Conservation (phyloP, 2,329 filamentous ascomycete genomes). For the Trichothecium roseum region DNA sequence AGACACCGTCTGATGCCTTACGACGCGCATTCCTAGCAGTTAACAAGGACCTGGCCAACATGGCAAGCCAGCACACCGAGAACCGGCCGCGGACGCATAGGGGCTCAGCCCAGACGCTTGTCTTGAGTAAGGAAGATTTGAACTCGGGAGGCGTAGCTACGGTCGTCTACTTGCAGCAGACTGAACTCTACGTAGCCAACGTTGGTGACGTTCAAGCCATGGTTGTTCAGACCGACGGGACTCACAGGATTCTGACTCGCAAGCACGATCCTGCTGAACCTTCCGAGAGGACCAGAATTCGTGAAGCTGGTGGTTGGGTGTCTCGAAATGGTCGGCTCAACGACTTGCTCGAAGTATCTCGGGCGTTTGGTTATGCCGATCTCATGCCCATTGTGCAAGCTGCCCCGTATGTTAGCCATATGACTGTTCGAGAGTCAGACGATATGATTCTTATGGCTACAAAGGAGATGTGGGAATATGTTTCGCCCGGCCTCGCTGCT, state of each 20-base stretch:
- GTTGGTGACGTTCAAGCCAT: conserved; percentile 95
- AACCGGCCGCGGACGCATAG: conserved; percentile 61
- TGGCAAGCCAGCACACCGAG: conserved; percentile 70
- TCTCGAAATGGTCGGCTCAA: conserved; percentile 91
- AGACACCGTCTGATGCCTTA: conserved; percentile 74
- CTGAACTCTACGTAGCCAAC: conserved; percentile 88
- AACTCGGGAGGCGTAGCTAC: conserved; percentile 87
- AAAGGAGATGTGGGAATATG: conserved; percentile 88
- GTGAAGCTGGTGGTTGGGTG: conserved; percentile 91
- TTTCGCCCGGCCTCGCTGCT: conserved; percentile 80
- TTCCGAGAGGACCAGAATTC: conserved; percentile 74
- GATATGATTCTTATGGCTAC: conserved; percentile 91
- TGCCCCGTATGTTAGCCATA: conserved; percentile 70
- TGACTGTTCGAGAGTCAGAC: conserved; percentile 75
- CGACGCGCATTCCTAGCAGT: conserved; percentile 77
- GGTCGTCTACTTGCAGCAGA: conserved; percentile 78
- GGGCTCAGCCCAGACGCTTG: conserved; percentile 59
- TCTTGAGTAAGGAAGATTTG: conserved; percentile 81
- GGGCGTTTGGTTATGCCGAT: conserved; percentile 90
- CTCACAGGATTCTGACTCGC: conserved; percentile 70
- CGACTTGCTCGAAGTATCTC: conserved; percentile 80
- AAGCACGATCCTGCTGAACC: conserved; percentile 92
- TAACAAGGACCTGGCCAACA: conserved; percentile 88
- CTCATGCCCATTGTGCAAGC: conserved; percentile 90
- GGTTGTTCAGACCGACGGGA: conserved; percentile 80